phyloP scores from a whole-genome alignment of 495 filamentous ascomycete genomes.

The Aspergillus sparsus region DNA sequence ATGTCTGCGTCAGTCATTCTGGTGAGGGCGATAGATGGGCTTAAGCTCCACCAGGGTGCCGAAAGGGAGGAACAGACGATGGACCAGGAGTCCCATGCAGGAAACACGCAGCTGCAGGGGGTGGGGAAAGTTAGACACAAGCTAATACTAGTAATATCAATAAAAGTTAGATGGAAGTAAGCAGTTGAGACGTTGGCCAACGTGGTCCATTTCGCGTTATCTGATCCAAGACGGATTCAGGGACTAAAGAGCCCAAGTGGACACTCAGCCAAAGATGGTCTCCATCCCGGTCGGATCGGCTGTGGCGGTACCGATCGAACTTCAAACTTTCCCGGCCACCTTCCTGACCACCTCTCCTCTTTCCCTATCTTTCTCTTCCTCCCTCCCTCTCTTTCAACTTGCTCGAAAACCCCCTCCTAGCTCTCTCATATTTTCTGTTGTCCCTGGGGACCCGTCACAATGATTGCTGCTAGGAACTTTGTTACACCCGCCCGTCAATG shows the following conservation, averaged over 20 bases:
- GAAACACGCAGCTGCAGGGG: conserved; percentile 28
- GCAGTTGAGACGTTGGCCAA: neutral
- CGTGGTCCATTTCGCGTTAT: conserved; percentile 14
- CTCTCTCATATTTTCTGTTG: conserved; percentile 29
- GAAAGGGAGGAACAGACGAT: conserved; percentile 6
- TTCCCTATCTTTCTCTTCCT: conserved; percentile 23
- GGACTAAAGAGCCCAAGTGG: conserved; percentile 22
- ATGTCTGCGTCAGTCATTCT: conserved; percentile 70
- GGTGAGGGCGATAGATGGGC: conserved; percentile 9
- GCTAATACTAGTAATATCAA: neutral
- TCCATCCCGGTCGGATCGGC: conserved; percentile 43
- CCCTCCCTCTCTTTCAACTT: conserved; percentile 30
- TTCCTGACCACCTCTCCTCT: conserved; percentile 21
- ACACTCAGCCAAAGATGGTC: conserved; percentile 19
- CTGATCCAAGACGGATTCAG: conserved; percentile 23
- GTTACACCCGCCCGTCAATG: conserved; percentile 56
- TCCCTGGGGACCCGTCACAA: conserved; percentile 43
- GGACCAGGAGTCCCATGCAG: conserved; percentile 21
- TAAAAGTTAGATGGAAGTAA: neutral
- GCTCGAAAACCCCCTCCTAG: too few species aligned
- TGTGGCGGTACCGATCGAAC: conserved; percentile 38
- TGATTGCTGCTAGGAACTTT: conserved; percentile 62
- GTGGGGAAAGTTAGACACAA: neutral
- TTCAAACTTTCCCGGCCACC: conserved; percentile 25
- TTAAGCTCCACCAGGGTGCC: conserved; percentile 15